A percentile compares a stretch with the other conserved stretches of the same genome.
Evolutionary conservation across 805 yeast genomes (phyloP).

Genomic region (Wickerhamomyces ciferrii): DNA sequence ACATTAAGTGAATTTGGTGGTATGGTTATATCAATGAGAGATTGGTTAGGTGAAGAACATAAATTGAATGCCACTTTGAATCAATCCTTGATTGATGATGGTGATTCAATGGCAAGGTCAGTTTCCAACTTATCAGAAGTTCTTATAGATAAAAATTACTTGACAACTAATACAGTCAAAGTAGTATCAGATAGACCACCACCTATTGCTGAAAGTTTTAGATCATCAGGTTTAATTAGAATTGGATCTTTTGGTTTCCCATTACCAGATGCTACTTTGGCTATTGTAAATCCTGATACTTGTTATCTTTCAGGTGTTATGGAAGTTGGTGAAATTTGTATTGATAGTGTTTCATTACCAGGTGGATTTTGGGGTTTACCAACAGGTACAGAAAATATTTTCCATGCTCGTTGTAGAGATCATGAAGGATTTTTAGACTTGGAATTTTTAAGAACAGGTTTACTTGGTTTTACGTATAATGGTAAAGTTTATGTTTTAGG

Average conservation of each 20-base stretch:
- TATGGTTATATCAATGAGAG: constrained; percentile 85
- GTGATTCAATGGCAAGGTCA: constrained; percentile 23
- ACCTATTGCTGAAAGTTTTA: constrained; percentile 36
- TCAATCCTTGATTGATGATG: constrained; percentile 33
- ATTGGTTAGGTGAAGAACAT: constrained; percentile 76
- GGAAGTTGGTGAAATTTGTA: constrained; percentile 95
- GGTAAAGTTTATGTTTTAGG: constrained; percentile 90
- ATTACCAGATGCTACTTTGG: constrained; percentile 87
- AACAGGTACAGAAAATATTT: constrained; percentile 65
- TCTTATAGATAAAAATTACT: constrained; percentile 64
- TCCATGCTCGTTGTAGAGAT: constrained; percentile 77
- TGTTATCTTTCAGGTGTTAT: constrained; percentile 64
- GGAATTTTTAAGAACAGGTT: constrained; percentile 85
- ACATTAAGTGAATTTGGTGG: constrained; percentile 95
- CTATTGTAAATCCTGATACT: constrained; percentile 93
- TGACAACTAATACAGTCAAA: constrained; percentile 67
- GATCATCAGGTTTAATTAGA: constrained; percentile 46
- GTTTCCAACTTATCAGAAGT: constrained; percentile 54
- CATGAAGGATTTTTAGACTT: constrained; percentile 64
- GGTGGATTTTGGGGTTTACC: constrained; percentile 82
- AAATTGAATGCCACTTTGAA: constrained; percentile 47
- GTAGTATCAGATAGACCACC: constrained; percentile 57
- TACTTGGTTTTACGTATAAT: constrained; percentile 80
- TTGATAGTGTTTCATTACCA: constrained; percentile 86
- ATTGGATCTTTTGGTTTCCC: constrained; percentile 95